Evolutionary conservation across 129 eudicot species (phyloP), one percentile per base, ranked within the genome.

Genomic region (Ambrosia trifida): DNA sequence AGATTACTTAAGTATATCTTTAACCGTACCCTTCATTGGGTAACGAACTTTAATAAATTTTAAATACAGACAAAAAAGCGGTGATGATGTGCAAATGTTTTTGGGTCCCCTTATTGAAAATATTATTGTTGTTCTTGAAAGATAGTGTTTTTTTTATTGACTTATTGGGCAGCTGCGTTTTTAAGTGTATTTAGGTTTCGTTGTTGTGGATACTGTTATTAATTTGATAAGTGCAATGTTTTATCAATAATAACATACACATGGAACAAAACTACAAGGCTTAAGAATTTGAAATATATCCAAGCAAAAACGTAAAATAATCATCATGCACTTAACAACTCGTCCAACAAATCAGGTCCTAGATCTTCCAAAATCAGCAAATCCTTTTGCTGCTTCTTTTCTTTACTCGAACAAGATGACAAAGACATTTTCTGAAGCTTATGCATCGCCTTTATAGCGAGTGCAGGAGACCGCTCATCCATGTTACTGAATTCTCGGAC

Each of bases 271-370:
- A 20, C 33, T 19, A 5, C 32, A 54, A 18, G 12, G 31, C 32
- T 20, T 3, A 19, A 18, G 20, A 31, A 30, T 52, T 17, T 5
- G 40, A 30, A 6, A 30, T 32, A 4, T 5, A 1, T 12, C 11
- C 14, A 1, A 12, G 11, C 4, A 30, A 19, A 59, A 30, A 30
- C 6, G 7, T 36, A 36, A 36, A 36, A 36, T 5, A 36, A 36
- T 36, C 43, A 12, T 13, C 5, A 69, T 76, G 81, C 47, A 75
- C 74, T 54, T 69, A 83, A 75, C 33, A 78, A 61, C 67, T 83
- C 86, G 4, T 83, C 86, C 54, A 83, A 75, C 70, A 74, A 73
- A 58, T 83, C 86, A 64, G 86, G 64, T 65, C 86, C 86, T 45
- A 83, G 72, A 66, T 83, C 86, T 75, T 83, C 81, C 40, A 83